Conservation (phyloP, 1,284 basidiomycete species). For the Mycosarcoma maydis region DNA sequence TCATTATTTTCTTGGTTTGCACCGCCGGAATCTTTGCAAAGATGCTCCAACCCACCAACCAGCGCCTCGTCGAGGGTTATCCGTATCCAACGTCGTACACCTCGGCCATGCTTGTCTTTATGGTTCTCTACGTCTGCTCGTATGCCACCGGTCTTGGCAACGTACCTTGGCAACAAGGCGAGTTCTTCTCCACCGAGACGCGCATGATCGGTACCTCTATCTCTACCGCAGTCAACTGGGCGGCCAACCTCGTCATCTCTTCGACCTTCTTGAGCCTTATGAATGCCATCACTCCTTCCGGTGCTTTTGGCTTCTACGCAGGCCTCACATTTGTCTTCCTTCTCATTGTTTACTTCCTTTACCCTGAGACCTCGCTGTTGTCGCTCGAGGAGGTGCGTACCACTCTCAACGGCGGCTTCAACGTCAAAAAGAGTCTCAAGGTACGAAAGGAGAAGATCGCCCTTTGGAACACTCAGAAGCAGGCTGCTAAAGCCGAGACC, state of each 20-base stretch:
- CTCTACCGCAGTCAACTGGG: constrained; percentile 83
- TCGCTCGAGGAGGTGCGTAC: constrained; percentile 78
- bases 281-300: constrained; percentile 76
- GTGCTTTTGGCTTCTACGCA: constrained; percentile 76
- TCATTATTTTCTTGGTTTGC: constrained; percentile 77
- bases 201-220: constrained; percentile 78
- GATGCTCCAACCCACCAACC: constrained; percentile 76
- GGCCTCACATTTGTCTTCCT: constrained; percentile 78
- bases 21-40: constrained; percentile 80
- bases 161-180: constrained; percentile 87
- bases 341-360: constrained; percentile 74
- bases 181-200: constrained; percentile 76
- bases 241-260: constrained; percentile 79
- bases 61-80: constrained; percentile 75
- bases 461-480: constrained; percentile 46
- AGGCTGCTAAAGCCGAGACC: constrained; percentile 21
- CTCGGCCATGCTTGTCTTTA: constrained; percentile 77
- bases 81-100: constrained; percentile 76
- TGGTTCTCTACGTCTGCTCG: constrained; percentile 83
- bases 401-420: constrained; percentile 69
- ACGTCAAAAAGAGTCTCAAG: constrained; percentile 67
- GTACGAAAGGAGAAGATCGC: constrained; percentile 62
- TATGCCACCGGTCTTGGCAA: constrained; percentile 76
- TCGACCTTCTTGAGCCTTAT: constrained; percentile 82
- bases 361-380: constrained; percentile 71